A percentile compares a stretch with the other conserved stretches of the same genome.
Conservation (phyloP, 2,329 filamentous ascomycete species). For the Drechmeria coniospora region DNA sequence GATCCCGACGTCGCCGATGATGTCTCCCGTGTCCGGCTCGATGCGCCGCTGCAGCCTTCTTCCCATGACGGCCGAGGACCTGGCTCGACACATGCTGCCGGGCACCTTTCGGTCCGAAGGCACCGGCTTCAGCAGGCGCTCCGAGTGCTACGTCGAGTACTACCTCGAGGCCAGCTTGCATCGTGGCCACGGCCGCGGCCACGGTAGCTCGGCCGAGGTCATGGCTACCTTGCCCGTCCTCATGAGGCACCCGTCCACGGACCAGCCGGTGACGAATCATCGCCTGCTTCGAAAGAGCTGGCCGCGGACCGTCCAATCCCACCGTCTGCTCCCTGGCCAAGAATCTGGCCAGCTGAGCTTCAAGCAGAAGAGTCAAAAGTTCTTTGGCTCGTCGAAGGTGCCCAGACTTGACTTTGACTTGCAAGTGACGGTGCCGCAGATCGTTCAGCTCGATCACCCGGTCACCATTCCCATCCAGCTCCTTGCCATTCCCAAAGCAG, state of each 20-base stretch:
- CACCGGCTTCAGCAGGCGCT: conserved; percentile 1
- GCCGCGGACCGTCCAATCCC: conserved; percentile 3
- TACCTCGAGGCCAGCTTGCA: conserved; percentile 14
- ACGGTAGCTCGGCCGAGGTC: not conserved
- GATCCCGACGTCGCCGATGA: conserved; percentile 8
- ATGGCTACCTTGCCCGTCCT: conserved; percentile 11
- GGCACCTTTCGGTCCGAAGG: conserved; percentile 3
- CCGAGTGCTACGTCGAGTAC: conserved; percentile 20
- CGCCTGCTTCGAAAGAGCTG: not conserved
- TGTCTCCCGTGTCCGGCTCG: not conserved
- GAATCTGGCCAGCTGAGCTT: conserved; percentile 14
- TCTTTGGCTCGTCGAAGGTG: conserved; percentile 18
- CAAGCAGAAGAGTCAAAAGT: conserved; percentile 15
- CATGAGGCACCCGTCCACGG: conserved; percentile 2
- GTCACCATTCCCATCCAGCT: conserved; percentile 9
- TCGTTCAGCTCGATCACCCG: conserved; percentile 15
- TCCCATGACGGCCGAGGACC: not conserved
- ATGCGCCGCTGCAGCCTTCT: conserved; percentile 7
- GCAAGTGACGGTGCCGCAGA: conserved; percentile 10
- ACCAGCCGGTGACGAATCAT: conserved; percentile 9
- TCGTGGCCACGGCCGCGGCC: conserved; percentile 2
- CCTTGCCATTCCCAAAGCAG: conserved; percentile 3
- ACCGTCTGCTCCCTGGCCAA: conserved; percentile 16
- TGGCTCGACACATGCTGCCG: conserved; percentile 7
- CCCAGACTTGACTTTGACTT: conserved; percentile 14